These are phyloP conservation scores for Trichoderma sp. DNA, from an alignment of 2,329 filamentous ascomycete species.

Conservation along the genomic window DNA sequence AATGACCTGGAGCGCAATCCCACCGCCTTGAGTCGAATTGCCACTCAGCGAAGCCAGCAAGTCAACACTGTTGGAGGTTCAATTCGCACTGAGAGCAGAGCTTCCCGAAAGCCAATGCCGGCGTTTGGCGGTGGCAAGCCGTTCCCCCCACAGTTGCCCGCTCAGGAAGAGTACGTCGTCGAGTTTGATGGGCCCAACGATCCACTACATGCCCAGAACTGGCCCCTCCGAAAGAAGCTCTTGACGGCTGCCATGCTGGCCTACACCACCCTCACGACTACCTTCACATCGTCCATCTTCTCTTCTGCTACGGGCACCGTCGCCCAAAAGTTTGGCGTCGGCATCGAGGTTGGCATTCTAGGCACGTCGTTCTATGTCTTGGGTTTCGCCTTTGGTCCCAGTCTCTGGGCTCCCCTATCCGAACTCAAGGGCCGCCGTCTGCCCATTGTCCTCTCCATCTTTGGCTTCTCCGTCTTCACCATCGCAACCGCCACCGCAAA, in stretches of 20 bases:
- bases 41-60: slow-evolving; percentile 69
- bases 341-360: slow-evolving; percentile 58
- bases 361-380: slow-evolving; percentile 69
- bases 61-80: slow-evolving; percentile 64
- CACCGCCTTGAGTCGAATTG: slow-evolving; percentile 67
- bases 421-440: slow-evolving; percentile 67
- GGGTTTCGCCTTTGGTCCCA: slow-evolving; percentile 68
- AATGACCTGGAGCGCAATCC: slow-evolving; percentile 66
- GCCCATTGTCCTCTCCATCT: slow-evolving; percentile 59
- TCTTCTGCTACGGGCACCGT: slow-evolving; percentile 61
- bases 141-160: slow-evolving; percentile 66
- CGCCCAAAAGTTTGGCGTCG: slow-evolving; percentile 57
- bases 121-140: slow-evolving; percentile 71
- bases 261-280: slow-evolving; percentile 67
- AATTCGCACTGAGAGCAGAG: slow-evolving; percentile 38
- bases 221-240: slow-evolving; percentile 75
- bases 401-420: slow-evolving; percentile 69
- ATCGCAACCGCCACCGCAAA: slow-evolving; percentile 63
- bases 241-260: slow-evolving; percentile 65
- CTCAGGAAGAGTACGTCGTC: slow-evolving; percentile 73
- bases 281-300: slow-evolving; percentile 75
- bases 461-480: slow-evolving; percentile 67
- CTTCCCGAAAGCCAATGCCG: slow-evolving; percentile 59
- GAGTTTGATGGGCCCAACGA: slow-evolving; percentile 83
- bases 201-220: slow-evolving; percentile 83